Base-by-base conservation (phyloP, 2,329 filamentous ascomycete species). In the Exophiala aquamarina region DNA sequence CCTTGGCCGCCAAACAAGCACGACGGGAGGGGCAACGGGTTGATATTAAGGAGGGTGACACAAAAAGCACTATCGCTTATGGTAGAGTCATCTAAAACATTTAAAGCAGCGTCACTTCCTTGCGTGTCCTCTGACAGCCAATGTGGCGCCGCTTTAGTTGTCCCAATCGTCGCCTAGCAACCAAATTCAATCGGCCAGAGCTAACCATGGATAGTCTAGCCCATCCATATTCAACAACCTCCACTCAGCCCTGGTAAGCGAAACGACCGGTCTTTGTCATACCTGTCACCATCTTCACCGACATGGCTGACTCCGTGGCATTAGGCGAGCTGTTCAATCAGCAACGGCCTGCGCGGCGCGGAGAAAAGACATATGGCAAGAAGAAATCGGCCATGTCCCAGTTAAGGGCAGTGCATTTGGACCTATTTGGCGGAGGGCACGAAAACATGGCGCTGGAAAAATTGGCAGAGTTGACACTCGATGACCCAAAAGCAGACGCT, bases 361-460 rank as follows among this genome's bases (percentile, higher is more conserved):
- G 42, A 26, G 46, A 55, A n/a, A 58, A 57, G 47, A 52, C 49
- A 9, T 59, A 59, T 47, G 50, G 57, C 39, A 58, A 54, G 32
- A 51, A 58, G 36, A 55, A 54, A 40, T 41, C 44, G 15, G 33
- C 36, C 23, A 40, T 36, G 36, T 44, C 50, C 11, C 38, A 50
- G 9, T 21, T 34, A 17, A 39, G 48, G 3, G 52, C 49, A 6
- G 47, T 52, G 44, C 49, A 52, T 47, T 55, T 49, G 36, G 49
- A 55, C 38, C 49, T 57, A 17, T 57, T 57, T 36, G 54, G 51
- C 14, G 43, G 51, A 13, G 46, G 42, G 15, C 43, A 55, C 21
- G 54, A 54, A 38, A 54, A 54, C 10, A 29, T 45, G 11, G 39
- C 51, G n/a, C 48, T 46, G 39, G 42, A 57, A 39, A 38, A 49